Base-by-base conservation (phyloP, 352 stramenopile genomes). In the Aphanomyces euteiches region DNA sequence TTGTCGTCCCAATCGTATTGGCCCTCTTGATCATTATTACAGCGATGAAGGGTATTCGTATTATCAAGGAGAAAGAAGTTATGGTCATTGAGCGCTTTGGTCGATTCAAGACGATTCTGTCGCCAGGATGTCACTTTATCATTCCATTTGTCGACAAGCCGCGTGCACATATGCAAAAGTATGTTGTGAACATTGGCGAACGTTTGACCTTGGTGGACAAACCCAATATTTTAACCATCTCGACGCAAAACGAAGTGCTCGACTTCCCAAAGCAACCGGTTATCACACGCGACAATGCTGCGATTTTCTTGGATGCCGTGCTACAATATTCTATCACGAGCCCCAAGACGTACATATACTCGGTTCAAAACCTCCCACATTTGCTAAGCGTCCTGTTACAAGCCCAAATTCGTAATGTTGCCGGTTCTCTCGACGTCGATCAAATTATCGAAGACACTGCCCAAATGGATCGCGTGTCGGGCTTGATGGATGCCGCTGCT, bases 381-480 rank as follows among this genome's bases (percentile, higher is more conserved):
- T 54, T 80, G 7, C 61, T 80, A 4, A 74, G 74, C 28, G 69
- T 75, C 36, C 38, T 80, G 4, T 61, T 80, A 3, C 75, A 80
- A 56, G 75, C 75, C 5, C 74, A 79, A 45, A 59, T 80, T 39
- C 71, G 75, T 56, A 78, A 80, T 34, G 75, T 80, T 13, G 75
- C 75, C n/a, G 75, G 75, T 12, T 70, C 63, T 21, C 54, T 80
- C 5, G 75, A 80, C 56, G 75, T 80, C 1, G 75, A 80, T 54
- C 74, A 76, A 37, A 77, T 80, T 39, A 79, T 80, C 50, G 75
- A 80, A 66, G 75, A 79, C 66, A 80, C 75, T 12, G 75, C 74
- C 6, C 72, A 69, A 53, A 69, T 78, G 73, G 69, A 77, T 61
- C 75, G 75, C 56, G 75, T 79, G 36, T 67, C 72, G 15, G 73